Evolutionary conservation across 2,329 filamentous ascomycete species (phyloP), one percentile per base, ranked within the genome.

Genomic region (Domatiomyces catenatus): DNA sequence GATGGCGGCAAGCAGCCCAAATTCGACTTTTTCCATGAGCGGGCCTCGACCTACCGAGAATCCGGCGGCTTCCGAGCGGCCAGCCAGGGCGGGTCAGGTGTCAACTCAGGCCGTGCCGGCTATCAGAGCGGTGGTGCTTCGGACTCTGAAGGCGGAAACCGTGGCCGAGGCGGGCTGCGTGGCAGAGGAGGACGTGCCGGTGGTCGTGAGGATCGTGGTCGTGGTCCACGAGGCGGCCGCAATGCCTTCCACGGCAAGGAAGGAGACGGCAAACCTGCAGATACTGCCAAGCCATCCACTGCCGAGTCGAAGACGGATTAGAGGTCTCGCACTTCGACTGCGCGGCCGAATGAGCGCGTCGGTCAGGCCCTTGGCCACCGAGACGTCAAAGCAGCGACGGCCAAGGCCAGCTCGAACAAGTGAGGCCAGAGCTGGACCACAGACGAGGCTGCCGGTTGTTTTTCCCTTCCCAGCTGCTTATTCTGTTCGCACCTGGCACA

Each of bases 61-160:
- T 54, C 75, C 24, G 76, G 76, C 24, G 74, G 69, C 46, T 81
- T 76, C 77, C 71, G 75, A 58, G 62, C 62, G 46, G 71, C 68
- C 61, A 76, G 65, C 59, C 79, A 84, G 46, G 80, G 80, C 48
- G 80, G 80, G 49, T 78, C 80, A 36, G 81, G 80, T 47, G 70
- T 71, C 24, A 73, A 74, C 56, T 67, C 69, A 48, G 58, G 63
- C 46, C 76, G 77, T 51, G 84, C 83, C 59, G 87, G 86, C 53
- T 94, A 94, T 71, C 82, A 86, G 59, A 93, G 87, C 62, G 85
- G 84, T 50, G 85, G 81, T 49, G 86, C 86, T 52, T 89, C 82
- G 53, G 81, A 83, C 63, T 85, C 83, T 59, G 85, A 88, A 62
- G 73, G 75, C 56, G 83, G 86, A 53, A 75, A 79, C 53, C 75